These are phyloP conservation scores for Dryas drummondii DNA, from an alignment of 306 rosid genomes.

Conservation along the genomic window DNA sequence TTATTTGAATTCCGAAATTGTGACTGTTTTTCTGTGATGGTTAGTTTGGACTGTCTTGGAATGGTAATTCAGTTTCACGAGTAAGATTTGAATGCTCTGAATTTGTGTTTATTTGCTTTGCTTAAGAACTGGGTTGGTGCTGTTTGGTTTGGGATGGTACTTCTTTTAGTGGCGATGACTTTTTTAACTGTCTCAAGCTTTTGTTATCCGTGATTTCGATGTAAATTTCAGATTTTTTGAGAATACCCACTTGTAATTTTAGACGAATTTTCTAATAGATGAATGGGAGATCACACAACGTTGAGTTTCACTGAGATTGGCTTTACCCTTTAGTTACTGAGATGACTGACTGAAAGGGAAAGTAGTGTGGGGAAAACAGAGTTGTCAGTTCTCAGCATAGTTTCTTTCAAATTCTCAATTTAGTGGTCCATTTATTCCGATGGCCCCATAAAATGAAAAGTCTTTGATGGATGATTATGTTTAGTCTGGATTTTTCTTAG, in stretches of 20 bases:
- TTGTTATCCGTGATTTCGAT: not conserved
- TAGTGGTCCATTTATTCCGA: not conserved
- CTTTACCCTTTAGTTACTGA: slow-evolving; percentile 2
- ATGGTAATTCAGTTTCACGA: slow-evolving; percentile 22
- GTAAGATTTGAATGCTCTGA: slow-evolving; percentile 12
- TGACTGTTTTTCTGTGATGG: not conserved
- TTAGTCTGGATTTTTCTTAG: not conserved
- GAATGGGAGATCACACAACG: slow-evolving; percentile 18
- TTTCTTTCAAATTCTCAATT: not conserved
- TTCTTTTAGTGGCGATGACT: slow-evolving; percentile 6
- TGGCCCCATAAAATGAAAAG: not conserved
- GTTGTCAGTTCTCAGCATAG: not conserved
- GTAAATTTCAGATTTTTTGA: not conserved
- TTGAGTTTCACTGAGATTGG: slow-evolving; percentile 18
- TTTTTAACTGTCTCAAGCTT: not conserved
- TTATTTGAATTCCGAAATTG: not conserved
- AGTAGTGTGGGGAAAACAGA: not conserved
- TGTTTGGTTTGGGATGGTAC: not conserved
- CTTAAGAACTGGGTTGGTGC: not conserved
- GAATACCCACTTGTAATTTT: slow-evolving; percentile 6
- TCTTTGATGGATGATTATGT: not conserved
- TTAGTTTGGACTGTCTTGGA: slow-evolving; percentile 11
- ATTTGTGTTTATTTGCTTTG: slow-evolving; percentile 7
- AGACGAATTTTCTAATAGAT: slow-evolving; percentile 12
- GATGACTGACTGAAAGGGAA: slow-evolving; percentile 11